Conservation (phyloP, 139 green algal species). For the Chlorella ohadii region DNA sequence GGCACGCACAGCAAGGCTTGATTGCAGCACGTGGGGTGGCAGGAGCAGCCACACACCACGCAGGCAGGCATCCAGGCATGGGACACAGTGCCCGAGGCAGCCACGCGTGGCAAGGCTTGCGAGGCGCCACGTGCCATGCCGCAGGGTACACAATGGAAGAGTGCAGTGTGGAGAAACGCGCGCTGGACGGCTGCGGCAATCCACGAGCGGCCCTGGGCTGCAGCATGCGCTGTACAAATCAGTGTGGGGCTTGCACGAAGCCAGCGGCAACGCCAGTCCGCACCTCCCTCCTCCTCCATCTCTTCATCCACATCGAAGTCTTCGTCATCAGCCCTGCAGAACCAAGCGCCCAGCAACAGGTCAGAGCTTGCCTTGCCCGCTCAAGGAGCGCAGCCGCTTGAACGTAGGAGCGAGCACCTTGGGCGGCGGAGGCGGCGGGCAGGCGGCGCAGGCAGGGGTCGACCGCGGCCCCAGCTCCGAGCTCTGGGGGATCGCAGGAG, state of each 20-base stretch:
- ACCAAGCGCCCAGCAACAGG: neutral
- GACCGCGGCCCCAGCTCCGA: neutral
- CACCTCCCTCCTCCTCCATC: neutral
- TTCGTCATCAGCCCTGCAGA: neutral
- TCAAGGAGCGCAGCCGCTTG: neutral
- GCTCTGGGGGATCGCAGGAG: neutral
- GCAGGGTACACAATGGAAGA: too few species aligned
- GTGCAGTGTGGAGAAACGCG: too few species aligned
- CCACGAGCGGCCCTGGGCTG: too few species aligned
- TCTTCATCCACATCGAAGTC: slow-evolving; percentile 4
- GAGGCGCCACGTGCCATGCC: too few species aligned
- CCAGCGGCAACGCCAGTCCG: too few species aligned
- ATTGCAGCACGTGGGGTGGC: neutral
- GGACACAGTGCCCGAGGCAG: too few species aligned
- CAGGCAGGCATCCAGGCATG: too few species aligned
- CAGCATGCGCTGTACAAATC: too few species aligned
- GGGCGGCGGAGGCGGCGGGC: neutral
- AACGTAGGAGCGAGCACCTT: neutral
- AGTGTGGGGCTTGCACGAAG: too few species aligned
- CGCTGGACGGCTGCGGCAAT: too few species aligned
- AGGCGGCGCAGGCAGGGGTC: neutral
- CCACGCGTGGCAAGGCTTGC: too few species aligned
- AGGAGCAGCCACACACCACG: too few species aligned
- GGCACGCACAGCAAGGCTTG: neutral
- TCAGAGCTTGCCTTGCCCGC: neutral